These are phyloP conservation scores for Globisporangium camurandrum DNA, from an alignment of 352 stramenopile species.

Conservation along the genomic window DNA sequence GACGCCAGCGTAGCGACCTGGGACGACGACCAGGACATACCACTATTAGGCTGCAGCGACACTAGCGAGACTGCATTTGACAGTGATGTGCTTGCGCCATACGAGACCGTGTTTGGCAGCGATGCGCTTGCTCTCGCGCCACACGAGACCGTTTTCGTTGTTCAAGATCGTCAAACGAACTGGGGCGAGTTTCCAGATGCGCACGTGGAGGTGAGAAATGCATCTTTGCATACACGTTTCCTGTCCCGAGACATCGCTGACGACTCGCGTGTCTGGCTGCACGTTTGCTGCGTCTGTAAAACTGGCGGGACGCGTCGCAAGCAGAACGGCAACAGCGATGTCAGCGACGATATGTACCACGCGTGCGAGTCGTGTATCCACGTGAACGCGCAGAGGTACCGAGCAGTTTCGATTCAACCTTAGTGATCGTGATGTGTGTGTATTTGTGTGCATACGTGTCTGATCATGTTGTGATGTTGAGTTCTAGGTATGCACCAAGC, in stretches of 20 bases:
- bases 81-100: neutral
- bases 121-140: neutral
- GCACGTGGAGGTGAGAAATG: neutral
- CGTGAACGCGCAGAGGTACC: neutral
- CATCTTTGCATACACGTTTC: too few relatives aligned
- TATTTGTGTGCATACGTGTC: neutral
- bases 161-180: conserved; percentile 12
- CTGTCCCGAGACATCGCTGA: too few relatives aligned
- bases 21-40: too few relatives aligned
- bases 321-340: too few relatives aligned
- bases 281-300: too few relatives aligned
- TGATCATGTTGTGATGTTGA: neutral
- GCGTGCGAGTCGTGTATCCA: neutral
- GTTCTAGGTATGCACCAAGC: too few relatives aligned
- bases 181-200: conserved; percentile 2
- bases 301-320: too few relatives aligned
- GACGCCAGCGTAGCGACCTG: neutral
- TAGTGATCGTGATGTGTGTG: neutral
- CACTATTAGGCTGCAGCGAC: neutral
- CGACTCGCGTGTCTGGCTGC: too few relatives aligned
- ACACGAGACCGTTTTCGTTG: conserved; percentile 5
- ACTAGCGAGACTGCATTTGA: neutral
- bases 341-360: neutral
- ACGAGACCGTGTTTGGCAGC: too few relatives aligned
- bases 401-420: neutral